Evolutionary conservation across 179 eudicot species (phyloP), one percentile per base, ranked within the genome.

Genomic region (Corrigiola litoralis): DNA sequence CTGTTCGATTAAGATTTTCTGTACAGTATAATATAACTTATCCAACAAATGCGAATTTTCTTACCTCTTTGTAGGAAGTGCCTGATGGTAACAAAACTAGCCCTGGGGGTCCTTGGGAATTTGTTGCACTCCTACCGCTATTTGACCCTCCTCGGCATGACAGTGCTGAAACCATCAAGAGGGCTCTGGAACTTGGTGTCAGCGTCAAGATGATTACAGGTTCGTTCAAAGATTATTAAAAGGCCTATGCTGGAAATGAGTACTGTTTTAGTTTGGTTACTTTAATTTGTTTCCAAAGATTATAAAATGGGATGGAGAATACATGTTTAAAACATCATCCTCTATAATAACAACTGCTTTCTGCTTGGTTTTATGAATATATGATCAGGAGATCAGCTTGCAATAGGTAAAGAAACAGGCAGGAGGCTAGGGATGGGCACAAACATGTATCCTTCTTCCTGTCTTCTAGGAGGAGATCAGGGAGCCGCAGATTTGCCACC

Each of bases 131-230:
- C 29, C 44, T 79, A 13, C 83, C 83, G n/a, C 80, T 79, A 21
- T 79, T 79, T 24, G 83, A 79, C 63, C 83, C 83, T 38, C 83
- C 83, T 52, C 83, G 83, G 5, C 80, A 79, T 66, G 83, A 79
- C 57, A 79, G 83, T 72, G 82, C 82, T 5, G 82, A 79, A 46
- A 79, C 82, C 46, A 79, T 79, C 51, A 63, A 16, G 47, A 71
- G 73, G 63, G 83, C 83, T 17, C 55, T 79, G 23, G 80, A 79
- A 0, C 82, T 79, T 13, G 82, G 82, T 68, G 82, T 79, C 46
- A 79, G 82, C 16, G 82, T 79, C 14, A 79, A 79, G 65, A 79
- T 79, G 83, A 79, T 79, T 46, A 79, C 83, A 76, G 82, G 82
- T 79, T 31, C n/a, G 11, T 62, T 31, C 21, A 31, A 25, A 68